Conservation (phyloP, 2,329 filamentous ascomycete species). For the Pseudopithomyces maydicus region DNA sequence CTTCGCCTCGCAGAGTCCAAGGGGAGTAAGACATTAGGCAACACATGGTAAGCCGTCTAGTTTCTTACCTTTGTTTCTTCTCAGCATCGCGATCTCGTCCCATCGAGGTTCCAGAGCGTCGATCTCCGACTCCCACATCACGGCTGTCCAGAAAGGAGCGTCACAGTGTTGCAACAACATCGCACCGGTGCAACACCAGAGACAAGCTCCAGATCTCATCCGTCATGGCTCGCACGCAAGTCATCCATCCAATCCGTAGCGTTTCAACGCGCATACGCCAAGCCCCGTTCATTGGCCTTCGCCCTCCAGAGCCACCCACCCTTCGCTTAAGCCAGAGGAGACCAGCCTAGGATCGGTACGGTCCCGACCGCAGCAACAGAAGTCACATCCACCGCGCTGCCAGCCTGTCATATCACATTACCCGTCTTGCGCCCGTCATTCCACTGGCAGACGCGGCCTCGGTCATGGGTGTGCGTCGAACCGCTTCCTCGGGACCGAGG, state of each 20-base stretch:
- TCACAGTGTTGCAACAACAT: constrained; percentile 8
- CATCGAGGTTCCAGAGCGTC: constrained; percentile 12
- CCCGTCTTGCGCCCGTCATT: constrained; percentile 27
- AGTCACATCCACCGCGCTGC: constrained; percentile 32
- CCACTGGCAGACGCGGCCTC: constrained; percentile 12
- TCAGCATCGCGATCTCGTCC: constrained; percentile 22
- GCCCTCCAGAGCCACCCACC: constrained; percentile 22
- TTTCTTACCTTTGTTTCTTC: constrained; percentile 12
- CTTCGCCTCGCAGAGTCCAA: constrained; percentile 88
- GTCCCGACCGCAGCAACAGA: constrained; percentile 39
- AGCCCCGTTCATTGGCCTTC: constrained; percentile 35
- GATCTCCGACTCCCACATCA: constrained; percentile 16
- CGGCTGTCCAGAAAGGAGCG: constrained; percentile 13
- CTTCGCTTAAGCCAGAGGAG: constrained; percentile 31
- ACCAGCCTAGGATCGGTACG: constrained; percentile 21
- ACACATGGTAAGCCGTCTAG: constrained; percentile 76
- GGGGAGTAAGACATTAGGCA: constrained; percentile 88
- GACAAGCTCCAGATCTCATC: constrained; percentile 17
- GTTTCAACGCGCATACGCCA: constrained; percentile 42
- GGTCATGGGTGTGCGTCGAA: constrained; percentile 7
- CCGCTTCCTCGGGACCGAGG: constrained; percentile 16
- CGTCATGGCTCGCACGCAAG: constrained; percentile 17
- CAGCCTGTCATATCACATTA: constrained; percentile 21
- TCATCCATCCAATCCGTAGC: constrained; percentile 22
- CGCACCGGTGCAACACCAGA: constrained; percentile 26